These are phyloP conservation scores for Leucaena leucocephala DNA, from an alignment of 306 rosid genomes.

Conservation along the genomic window DNA sequence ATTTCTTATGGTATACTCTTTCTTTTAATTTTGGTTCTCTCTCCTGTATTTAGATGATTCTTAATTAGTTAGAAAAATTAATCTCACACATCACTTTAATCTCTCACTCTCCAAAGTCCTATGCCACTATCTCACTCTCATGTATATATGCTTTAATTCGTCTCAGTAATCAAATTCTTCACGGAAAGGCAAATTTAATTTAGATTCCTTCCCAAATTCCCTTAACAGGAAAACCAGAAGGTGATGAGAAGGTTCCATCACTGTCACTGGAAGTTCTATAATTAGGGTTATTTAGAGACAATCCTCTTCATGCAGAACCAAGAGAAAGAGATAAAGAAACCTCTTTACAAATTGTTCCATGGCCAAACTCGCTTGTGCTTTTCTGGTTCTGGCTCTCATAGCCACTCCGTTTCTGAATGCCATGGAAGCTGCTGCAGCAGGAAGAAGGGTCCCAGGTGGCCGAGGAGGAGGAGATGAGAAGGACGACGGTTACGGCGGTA, in stretches of 20 bases:
- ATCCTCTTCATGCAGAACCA: conserved; percentile 18
- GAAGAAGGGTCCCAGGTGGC: conserved; percentile 30
- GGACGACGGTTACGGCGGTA: background rate
- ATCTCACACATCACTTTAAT: no score
- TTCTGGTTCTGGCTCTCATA: conserved; percentile 30
- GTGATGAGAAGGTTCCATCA: background rate
- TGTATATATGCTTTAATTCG: background rate
- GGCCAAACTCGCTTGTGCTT: conserved; percentile 35
- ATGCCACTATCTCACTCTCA: no score
- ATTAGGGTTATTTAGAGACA: conserved; percentile 21
- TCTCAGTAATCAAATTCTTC: background rate
- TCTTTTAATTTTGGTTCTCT: no score
- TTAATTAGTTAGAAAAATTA: no score
- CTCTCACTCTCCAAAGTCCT: no score
- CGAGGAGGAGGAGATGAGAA: background rate
- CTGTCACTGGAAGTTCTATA: conserved; percentile 32
- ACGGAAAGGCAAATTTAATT: conserved; percentile 23
- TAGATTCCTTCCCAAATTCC: conserved; percentile 8
- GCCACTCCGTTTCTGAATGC: conserved; percentile 31
- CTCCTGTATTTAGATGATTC: background rate
- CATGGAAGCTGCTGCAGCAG: conserved; percentile 34
- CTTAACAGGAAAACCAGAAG: background rate
- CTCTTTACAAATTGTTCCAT: conserved; percentile 4
- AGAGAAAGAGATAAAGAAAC: background rate
- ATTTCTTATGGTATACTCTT: no score